Percentiles rank a stretch among this genome's conserved stretches.
These are phyloP conservation scores for Neofusicoccum sp. DNA, from an alignment of 2,329 filamentous ascomycete genomes.

Conservation along the genomic window DNA sequence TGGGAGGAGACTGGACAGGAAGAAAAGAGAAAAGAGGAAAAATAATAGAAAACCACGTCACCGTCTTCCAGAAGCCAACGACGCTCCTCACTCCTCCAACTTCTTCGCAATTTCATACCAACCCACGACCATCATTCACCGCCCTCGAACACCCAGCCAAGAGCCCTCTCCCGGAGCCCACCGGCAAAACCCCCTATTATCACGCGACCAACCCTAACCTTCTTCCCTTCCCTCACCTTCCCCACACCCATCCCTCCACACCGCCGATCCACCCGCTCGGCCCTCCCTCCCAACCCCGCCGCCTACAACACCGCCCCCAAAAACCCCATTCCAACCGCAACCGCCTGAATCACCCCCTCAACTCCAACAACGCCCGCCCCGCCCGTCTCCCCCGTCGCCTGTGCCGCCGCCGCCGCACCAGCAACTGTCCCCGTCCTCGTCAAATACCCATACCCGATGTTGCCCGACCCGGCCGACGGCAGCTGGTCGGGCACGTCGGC, in stretches of 20 bases:
- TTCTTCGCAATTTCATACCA: no score
- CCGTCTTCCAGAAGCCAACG: background rate
- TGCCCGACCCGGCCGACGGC: background rate
- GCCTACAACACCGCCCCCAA: no score
- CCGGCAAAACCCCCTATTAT: background rate
- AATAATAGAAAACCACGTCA: background rate
- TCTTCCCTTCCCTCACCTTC: background rate
- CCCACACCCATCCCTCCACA: background rate
- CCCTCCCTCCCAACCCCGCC: background rate
- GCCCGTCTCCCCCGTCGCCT: no score
- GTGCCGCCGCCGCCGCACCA: background rate
- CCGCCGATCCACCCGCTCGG: background rate
- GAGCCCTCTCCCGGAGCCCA: background rate
- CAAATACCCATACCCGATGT: background rate
- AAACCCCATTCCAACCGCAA: no score
- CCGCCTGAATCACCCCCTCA: no score
- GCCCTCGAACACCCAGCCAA: no score
- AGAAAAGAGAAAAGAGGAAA: background rate
- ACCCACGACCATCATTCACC: no score
- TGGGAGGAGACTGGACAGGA: no score
- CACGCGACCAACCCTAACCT: background rate
- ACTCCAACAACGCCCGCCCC: background rate
- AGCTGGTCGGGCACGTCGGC: background rate
- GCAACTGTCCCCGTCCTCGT: background rate
- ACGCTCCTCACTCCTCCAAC: no score